Evolutionary conservation across 345 rosid genomes (phyloP).

Genomic region (Tarenaya hassleriana): DNA sequence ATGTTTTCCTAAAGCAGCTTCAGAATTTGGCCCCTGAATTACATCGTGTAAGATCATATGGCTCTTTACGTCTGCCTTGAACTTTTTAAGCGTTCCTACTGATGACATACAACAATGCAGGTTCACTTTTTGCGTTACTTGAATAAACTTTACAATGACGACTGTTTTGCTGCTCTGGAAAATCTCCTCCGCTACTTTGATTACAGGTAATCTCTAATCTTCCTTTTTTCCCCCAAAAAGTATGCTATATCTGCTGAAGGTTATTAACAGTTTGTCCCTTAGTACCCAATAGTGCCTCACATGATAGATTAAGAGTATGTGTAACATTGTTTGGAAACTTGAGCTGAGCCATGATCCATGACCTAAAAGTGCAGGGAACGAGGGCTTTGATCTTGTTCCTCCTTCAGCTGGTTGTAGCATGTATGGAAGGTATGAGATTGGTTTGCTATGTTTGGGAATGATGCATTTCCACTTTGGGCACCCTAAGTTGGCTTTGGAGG

Average conservation of each 20-base stretch:
- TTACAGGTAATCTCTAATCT: conserved; percentile 58
- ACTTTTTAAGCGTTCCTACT: conserved; percentile 9
- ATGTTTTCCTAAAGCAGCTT: conserved; percentile 59
- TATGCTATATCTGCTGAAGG: conserved; percentile 10
- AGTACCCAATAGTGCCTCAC: conserved; percentile 15
- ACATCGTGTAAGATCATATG: conserved; percentile 64
- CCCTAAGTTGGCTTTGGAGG: conserved; percentile 92
- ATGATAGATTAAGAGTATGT: conserved; percentile 8
- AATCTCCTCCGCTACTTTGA: conserved; percentile 88
- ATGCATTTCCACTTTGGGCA: conserved; percentile 96
- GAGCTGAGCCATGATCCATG: conserved; percentile 37
- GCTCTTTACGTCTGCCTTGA: conserved; percentile 12
- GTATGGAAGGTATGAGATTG: conserved; percentile 75
- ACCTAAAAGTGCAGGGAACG: conserved; percentile 90
- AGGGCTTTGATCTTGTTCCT: conserved; percentile 73
- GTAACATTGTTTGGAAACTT: conserved; percentile 15
- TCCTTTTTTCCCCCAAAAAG: not conserved
- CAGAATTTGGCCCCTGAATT: conserved; percentile 85
- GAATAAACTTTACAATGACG: conserved; percentile 78
- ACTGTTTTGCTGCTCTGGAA: conserved; percentile 88
- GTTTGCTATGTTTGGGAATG: conserved; percentile 83
- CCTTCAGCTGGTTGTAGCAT: conserved; percentile 47
- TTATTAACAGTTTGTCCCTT: conserved; percentile 9
- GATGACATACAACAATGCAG: conserved; percentile 37
- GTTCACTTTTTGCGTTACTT: conserved; percentile 91